Evolutionary conservation across 768 basidiomycete species (phyloP), one percentile per base, ranked within the genome.

Genomic region (Galerina marginata): DNA sequence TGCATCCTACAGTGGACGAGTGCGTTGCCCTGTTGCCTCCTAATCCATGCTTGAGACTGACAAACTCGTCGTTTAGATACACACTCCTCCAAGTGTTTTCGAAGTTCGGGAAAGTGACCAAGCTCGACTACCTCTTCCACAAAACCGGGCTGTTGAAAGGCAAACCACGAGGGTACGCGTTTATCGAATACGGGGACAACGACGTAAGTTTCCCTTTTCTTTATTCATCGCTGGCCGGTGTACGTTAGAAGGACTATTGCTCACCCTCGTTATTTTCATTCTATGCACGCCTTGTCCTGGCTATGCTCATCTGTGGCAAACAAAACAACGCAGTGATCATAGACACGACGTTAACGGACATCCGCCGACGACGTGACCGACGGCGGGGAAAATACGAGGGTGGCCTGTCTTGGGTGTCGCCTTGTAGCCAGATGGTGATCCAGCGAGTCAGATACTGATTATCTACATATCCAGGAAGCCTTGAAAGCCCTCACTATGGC

Each of bases 51-150:
- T 23, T 44, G 14, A 44, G n/a, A 15, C 6, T 46, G 14, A 39
- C n/a, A 16, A 6, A 11, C 10, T 42, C 7, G 0, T 26, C 12
- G 11, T 38, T 39, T 64, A 96, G 95, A 74, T 93, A 94, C 75
- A 81, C 93, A 3, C 82, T 99, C 14, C 84, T 99, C 20, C 92
- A 96, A 74, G 75, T 96, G 38, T 97, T 97, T 75, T 85, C 91
- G 36, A 95, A 91, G 75, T 95, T 89, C 72, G 97, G 97, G 56
- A 95, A 93, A 75, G 84, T 99, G 61, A 85, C 93, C 20, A 93
- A 95, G 65, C 84, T 98, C 53, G 97, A 99, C 74, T 98, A 88
- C 73, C 82, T 98, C 63, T 98, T 98, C 70, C 96, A 99, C 81
- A 98, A 96, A 75, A 80, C 90, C 0, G 97, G 96, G 0, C 82